Base-by-base conservation (phyloP, 768 basidiomycete species). In the Crucibulum laeve region DNA sequence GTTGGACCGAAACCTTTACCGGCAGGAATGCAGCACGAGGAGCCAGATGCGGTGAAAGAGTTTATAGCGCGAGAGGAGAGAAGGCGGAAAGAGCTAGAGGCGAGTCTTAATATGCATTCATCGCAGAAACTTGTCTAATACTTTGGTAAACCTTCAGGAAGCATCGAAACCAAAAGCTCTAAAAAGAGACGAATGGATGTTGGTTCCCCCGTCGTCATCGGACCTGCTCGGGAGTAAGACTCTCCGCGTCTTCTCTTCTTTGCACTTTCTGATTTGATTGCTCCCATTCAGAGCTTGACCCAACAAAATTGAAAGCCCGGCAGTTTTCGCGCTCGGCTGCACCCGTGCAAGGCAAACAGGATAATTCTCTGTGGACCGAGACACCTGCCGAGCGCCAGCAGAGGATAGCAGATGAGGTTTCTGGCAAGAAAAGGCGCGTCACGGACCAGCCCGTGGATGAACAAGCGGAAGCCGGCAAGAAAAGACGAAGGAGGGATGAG, bases 181-280 rank as follows among this genome's bases (percentile, higher is more conserved):
- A 28, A 69, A 91, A 61, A 80, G 96, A 33, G 91, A 97, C 15
- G 93, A 94, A 61, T 99, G 96, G 96, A 99, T 99, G 96, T 74
- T 98, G 35, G 86, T 87, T 1, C 95, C 95, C 1, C 95, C 96
- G 0, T 80, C 84, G 15, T 78, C 82, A 1, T 83, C 87, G 1
- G 87, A 88, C 48, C 62, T 95, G 10, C 71, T 94, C 4, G 77
- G 76, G 37, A 84, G 91, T 94, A 53, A 25, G 14, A 35, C 25
- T 25, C 35, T 22, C 21, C 25, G 8, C 22, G 15, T 37, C 26
- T 7, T 48, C 14, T 25, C 13, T 34, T 25, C 28, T 13, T 14
- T n/a, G 4, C 42, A n/a, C 34, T 44, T 24, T 36, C 25, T 34
- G 17, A 19, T 5, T 23, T 26, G 10, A 37, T 18, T 10, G 19